Percentiles rank a stretch among this genome's conserved stretches.
Conservation (phyloP, 768 basidiomycete species). For the Harrya chromipes region DNA sequence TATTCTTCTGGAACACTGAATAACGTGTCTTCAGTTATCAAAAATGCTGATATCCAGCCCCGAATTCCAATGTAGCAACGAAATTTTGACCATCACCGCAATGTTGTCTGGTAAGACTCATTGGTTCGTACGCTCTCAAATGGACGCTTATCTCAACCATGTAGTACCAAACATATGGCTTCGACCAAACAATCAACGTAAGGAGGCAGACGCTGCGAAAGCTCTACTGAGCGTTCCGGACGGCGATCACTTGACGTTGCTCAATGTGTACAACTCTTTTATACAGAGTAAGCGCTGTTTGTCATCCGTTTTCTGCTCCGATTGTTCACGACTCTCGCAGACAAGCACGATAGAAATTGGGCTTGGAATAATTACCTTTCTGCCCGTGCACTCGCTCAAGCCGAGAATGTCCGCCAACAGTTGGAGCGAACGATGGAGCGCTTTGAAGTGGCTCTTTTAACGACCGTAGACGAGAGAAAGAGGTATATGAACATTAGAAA, state of each 20-base stretch:
- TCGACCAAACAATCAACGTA: constrained; percentile 81
- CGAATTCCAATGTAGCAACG: constrained; percentile 94
- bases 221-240: constrained; percentile 85
- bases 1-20: neutral
- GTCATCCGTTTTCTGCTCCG: neutral
- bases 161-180: constrained; percentile 90
- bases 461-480: constrained; percentile 64
- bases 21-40: constrained; percentile 48
- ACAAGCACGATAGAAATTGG: constrained; percentile 82
- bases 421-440: constrained; percentile 90
- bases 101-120: constrained; percentile 84
- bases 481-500: constrained; percentile 74
- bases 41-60: constrained; percentile 94
- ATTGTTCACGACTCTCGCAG: constrained; percentile 34
- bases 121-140: neutral
- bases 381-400: constrained; percentile 77
- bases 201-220: constrained; percentile 92
- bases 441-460: constrained; percentile 74
- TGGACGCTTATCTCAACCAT: neutral
- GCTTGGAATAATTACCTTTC: constrained; percentile 89
- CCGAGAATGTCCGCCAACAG: constrained; percentile 91
- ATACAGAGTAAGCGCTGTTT: constrained; percentile 57
- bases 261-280: constrained; percentile 96
- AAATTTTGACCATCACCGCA: constrained; percentile 90
- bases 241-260: constrained; percentile 92